Evolutionary conservation across 257 asterid genomes (phyloP).

Genomic region (Solanum ossicruentum): DNA sequence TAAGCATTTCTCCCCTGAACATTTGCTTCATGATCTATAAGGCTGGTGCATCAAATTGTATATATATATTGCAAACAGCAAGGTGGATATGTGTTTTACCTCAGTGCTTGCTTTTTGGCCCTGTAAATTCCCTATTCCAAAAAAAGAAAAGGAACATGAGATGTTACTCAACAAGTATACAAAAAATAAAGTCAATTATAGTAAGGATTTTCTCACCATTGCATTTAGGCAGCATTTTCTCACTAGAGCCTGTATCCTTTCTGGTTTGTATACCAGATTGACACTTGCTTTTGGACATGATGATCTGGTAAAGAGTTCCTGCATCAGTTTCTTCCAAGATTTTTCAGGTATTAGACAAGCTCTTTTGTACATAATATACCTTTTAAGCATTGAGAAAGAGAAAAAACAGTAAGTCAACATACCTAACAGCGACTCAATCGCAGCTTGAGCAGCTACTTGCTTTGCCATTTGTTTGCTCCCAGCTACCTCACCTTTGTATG

Average conservation of each 20-base stretch:
- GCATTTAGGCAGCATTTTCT: not conserved
- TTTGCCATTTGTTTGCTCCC: conserved; percentile 22
- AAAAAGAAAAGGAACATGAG: not conserved
- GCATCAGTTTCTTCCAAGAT: conserved; percentile 13
- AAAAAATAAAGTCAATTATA: not conserved
- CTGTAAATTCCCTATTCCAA: not conserved
- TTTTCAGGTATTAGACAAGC: not conserved
- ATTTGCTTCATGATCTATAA: not conserved
- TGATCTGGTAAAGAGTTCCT: conserved; percentile 6
- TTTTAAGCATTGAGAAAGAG: not conserved
- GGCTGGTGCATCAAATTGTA: not conserved
- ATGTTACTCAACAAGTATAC: not conserved
- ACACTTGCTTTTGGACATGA: conserved; percentile 11
- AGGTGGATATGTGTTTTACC: not conserved
- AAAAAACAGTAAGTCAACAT: not conserved
- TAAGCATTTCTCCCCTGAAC: not conserved
- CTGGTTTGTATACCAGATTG: not conserved
- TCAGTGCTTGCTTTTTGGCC: not conserved
- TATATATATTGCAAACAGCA: not conserved
- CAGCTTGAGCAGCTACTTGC: conserved; percentile 13
- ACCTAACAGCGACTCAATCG: conserved; percentile 19
- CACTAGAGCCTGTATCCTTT: not conserved
- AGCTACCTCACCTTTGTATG: conserved; percentile 12
- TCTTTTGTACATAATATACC: not conserved
- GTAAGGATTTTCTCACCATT: not conserved